A percentile compares a stretch with the other conserved stretches of the same genome.
These are phyloP conservation scores for Hypoxylon sp. DNA, from an alignment of 2,329 filamentous ascomycete species.

Conservation along the genomic window DNA sequence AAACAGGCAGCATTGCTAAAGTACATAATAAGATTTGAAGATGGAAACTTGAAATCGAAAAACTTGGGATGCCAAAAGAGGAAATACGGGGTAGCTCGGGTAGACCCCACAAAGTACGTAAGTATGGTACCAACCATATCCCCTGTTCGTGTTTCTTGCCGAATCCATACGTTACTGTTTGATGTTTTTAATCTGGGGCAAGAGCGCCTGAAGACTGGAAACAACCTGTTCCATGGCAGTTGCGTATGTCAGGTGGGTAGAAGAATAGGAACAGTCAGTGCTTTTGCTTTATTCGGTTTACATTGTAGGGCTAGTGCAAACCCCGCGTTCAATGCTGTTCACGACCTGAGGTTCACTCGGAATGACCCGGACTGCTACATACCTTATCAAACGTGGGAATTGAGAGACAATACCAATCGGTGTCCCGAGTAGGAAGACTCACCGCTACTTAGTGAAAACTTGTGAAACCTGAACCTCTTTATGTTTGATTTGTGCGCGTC, in stretches of 20 bases:
- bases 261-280: neutral
- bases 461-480: neutral
- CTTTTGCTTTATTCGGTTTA: neutral
- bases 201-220: neutral
- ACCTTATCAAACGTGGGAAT: constrained; percentile 37
- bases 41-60: constrained; percentile 13
- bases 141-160: constrained; percentile 4
- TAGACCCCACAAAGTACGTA: constrained; percentile 13
- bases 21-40: constrained; percentile 12
- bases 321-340: constrained; percentile 13
- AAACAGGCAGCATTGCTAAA: constrained; percentile 7
- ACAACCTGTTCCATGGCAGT: neutral
- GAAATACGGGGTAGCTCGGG: constrained; percentile 43
- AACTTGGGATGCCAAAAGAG: constrained; percentile 27
- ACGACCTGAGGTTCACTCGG: constrained; percentile 14
- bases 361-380: constrained; percentile 12
- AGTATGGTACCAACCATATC: constrained; percentile 1
- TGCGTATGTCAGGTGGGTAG: neutral
- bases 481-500: neutral
- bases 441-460: constrained; percentile 34
- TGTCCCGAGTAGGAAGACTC: constrained; percentile 20
- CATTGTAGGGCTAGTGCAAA: neutral
- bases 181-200: constrained; percentile 13
- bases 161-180: neutral
- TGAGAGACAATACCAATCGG: constrained; percentile 23